Conservation (phyloP, 306 rosid species). For the Cicer pinnatifidum region DNA sequence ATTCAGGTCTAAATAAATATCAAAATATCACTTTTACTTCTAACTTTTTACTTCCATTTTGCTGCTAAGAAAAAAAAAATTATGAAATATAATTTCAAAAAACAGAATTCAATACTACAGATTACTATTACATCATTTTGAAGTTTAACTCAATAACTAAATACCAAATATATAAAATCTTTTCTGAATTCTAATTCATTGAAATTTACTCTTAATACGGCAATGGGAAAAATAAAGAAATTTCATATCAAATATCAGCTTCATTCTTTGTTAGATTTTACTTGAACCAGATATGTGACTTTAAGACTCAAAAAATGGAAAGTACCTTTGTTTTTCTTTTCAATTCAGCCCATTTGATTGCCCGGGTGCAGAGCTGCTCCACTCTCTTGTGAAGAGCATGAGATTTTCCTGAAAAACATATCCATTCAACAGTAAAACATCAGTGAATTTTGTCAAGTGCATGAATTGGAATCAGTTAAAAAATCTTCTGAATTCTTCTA, state of each 20-base stretch:
- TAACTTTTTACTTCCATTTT: background rate
- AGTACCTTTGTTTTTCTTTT: constrained; percentile 58
- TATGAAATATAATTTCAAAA: background rate
- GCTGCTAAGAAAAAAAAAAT: background rate
- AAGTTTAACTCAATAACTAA: background rate
- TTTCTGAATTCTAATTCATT: constrained; percentile 15
- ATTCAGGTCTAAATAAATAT: background rate
- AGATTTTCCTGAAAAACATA: constrained; percentile 52
- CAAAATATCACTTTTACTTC: background rate
- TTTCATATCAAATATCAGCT: background rate
- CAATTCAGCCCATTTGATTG: constrained; percentile 61
- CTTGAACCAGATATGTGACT: constrained; percentile 20
- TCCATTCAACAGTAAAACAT: constrained; percentile 34
- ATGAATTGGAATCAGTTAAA: no score
- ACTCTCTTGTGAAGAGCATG: constrained; percentile 66
- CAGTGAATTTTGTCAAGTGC: background rate
- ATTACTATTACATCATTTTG: constrained; percentile 4
- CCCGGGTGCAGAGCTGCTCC: constrained; percentile 60
- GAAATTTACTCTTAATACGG: background rate
- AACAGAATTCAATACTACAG: background rate
- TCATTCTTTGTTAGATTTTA: constrained; percentile 25
- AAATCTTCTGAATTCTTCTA: background rate
- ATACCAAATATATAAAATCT: background rate
- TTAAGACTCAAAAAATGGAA: constrained; percentile 21
- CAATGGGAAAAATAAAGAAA: background rate